Evolutionary conservation across 2,329 filamentous ascomycete genomes (phyloP).

Genomic region (Aureobasidium sp.): DNA sequence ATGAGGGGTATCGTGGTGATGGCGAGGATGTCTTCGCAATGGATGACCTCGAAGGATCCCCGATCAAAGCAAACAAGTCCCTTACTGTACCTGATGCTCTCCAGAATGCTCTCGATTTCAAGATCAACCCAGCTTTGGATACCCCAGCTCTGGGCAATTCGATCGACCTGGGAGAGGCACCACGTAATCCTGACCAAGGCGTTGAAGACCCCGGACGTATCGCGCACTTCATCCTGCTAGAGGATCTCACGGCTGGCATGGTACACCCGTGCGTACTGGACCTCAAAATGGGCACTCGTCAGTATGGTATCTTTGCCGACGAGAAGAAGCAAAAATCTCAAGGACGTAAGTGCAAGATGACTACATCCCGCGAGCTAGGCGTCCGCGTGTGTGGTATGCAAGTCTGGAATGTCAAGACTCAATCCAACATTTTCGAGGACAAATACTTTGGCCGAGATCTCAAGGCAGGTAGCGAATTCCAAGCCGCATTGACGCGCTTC

Average conservation of each 20-base stretch:
- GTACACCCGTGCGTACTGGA: conserved; percentile 93
- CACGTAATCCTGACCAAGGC: conserved; percentile 37
- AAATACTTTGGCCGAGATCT: conserved; percentile 92
- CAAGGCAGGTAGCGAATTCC: conserved; percentile 80
- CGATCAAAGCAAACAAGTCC: conserved; percentile 8
- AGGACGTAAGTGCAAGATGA: conserved; percentile 81
- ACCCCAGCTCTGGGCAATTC: conserved; percentile 19
- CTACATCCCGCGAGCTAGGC: conserved; percentile 82
- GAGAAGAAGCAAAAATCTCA: conserved; percentile 92
- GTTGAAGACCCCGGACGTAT: conserved; percentile 50
- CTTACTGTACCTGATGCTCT: not conserved
- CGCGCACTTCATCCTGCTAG: conserved; percentile 85
- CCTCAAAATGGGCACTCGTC: conserved; percentile 95
- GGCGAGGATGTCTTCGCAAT: conserved; percentile 62
- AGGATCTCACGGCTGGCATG: conserved; percentile 95
- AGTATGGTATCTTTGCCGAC: conserved; percentile 86
- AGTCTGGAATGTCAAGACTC: conserved; percentile 79
- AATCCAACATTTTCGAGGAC: conserved; percentile 90
- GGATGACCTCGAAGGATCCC: conserved; percentile 41
- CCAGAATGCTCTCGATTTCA: not conserved
- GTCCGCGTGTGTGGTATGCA: conserved; percentile 94
- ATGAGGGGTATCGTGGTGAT: conserved; percentile 76
- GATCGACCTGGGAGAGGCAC: conserved; percentile 22
- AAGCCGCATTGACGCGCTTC: conserved; percentile 78
- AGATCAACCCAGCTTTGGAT: not conserved